Evolutionary conservation across 306 rosid genomes (phyloP), one percentile per base, ranked within the genome.

Genomic region (Prunus padus): DNA sequence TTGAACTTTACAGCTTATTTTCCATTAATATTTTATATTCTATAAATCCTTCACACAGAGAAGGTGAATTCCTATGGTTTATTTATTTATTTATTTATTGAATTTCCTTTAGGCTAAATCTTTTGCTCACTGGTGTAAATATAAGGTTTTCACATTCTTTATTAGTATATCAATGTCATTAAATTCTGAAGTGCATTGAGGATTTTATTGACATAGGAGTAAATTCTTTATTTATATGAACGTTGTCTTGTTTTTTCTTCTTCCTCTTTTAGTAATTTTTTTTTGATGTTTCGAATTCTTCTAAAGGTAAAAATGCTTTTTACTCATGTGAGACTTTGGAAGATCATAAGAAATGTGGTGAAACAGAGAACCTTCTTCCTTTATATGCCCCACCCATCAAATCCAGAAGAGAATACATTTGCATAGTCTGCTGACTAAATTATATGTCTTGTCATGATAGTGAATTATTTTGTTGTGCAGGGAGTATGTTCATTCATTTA

Each of bases 401-500:
- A 60, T 73, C 40, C 59, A 46, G 65, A 55, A 51, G 45, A 26
- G 68, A 59, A 71, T 65, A 69, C 22, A 65, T 51, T n/a, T 74
- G 42, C 15, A 33, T 30, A 31, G 61, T 14, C 19, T 57, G 50
- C 54, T 73, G 67, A 66, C 74, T 78, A 75, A 74, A 50, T 65
- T 71, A 40, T 80, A n/a, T 33, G 56, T 79, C 64, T 77, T 80
- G 42, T 75, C 63, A 77, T 84, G 79, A 87, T 74, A 65, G 76
- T 77, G 54, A 56, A 60, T 76, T 50, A 19, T 65, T 84, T 80
- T 69, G 74, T 78, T 56, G 61, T 84, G 83, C 93, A 94, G 98
- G 95, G 86, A 85, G 69, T 85, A 61, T 80, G 67, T 84, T 80
- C 87, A 83, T 82, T 88, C 98, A 50, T 83, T 94, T 76, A 82